Base-by-base conservation (phyloP, 306 rosid species). In the Vigna unguiculata region DNA sequence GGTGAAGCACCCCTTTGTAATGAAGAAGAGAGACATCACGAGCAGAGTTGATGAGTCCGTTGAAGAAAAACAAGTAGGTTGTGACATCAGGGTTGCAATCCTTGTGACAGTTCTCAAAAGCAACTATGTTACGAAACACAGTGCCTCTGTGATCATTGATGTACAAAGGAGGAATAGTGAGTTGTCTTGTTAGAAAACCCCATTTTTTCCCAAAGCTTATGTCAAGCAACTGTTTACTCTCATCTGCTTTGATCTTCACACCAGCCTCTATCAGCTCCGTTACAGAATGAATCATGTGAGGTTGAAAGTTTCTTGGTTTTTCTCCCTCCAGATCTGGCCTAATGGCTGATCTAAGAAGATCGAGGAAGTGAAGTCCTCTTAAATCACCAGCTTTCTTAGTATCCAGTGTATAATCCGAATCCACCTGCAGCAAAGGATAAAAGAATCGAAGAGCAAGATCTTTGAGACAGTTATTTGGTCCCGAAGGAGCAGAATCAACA, bases 51-150 rank as follows among this genome's bases (percentile, higher is more conserved):
- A 87, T 61, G 19, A 87, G 87, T 15, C 88, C 46, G 9, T 87
- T 86, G 58, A 85, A 82, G 82, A 87, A 87, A 19, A 85, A 85
- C 81, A 87, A 19, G 55, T 87, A 87, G 14, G 81, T 71, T 53
- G 88, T 82, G 1, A 80, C 77, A 40, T 85, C 88, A 2, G 72
- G 87, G 5, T 85, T 3, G 79, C 85, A 85, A 49, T 30, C 15
- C 8, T 38, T 63, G 63, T 85, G 86, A 13, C 88, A 87, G 52
- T 87, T 85, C 15, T 87, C 88, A 15, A 77, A 82, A 4, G 88
- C 91, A 0, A 85, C 48, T 24, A 83, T 69, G 80, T 87, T 87
- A 0, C 87, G 88, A 21, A 87, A 80, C 66, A 83, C 48, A 2
- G 89, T 83, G 1, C 87, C 84, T 72, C 75, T 85, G 22, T 71